phyloP scores from a whole-genome alignment of 257 asterid genomes.

The Penstemon barbatus region DNA sequence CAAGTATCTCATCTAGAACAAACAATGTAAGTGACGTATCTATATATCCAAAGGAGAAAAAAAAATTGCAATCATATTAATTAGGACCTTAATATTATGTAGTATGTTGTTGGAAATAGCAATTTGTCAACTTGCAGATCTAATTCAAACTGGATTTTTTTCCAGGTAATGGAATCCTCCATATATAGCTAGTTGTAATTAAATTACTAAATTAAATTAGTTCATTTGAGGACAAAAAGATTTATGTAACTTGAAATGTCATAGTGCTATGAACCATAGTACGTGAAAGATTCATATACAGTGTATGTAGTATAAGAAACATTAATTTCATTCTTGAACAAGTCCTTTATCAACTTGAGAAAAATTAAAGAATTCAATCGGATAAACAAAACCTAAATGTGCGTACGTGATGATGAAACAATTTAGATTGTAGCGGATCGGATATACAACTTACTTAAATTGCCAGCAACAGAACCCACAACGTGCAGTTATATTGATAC shows the following conservation, averaged over 20 bases:
- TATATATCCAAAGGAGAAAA: no score
- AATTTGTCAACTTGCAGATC: slow-evolving; percentile 23
- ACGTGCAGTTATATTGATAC: background rate
- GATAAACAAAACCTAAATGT: background rate
- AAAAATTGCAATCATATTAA: no score
- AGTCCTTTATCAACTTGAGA: slow-evolving; percentile 1
- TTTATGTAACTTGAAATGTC: background rate
- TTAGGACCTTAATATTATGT: no score
- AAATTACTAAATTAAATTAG: background rate
- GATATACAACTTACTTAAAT: no score
- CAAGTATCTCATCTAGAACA: no score
- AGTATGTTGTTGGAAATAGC: background rate
- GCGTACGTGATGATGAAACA: background rate
- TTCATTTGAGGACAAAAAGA: slow-evolving; percentile 15
- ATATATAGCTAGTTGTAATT: slow-evolving; percentile 11
- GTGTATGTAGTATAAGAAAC: slow-evolving; percentile 31
- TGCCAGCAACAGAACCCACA: slow-evolving; percentile 2
- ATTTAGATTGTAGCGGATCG: background rate
- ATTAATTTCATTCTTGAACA: slow-evolving; percentile 8
- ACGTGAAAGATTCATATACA: slow-evolving; percentile 26
- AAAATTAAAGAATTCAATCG: background rate
- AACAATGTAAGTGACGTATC: no score
- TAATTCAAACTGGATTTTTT: background rate
- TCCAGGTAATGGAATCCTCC: background rate
- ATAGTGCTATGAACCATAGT: background rate